Percentiles rank a stretch among this genome's conserved stretches.
Conservation (phyloP, 352 stramenopile species). For the Pythium dissimile region DNA sequence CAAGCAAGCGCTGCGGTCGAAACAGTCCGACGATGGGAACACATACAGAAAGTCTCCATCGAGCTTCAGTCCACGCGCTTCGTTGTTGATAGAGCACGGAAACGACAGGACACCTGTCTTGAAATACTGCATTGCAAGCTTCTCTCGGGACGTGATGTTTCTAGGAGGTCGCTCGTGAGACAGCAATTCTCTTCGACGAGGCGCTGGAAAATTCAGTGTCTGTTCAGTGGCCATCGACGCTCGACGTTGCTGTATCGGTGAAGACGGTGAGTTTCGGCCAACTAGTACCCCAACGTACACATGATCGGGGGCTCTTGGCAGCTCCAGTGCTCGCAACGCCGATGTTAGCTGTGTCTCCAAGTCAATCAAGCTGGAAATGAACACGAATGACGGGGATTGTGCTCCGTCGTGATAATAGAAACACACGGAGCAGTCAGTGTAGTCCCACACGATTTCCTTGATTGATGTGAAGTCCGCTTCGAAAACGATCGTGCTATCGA, state of each 20-base stretch:
- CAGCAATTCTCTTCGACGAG: constrained; percentile 47
- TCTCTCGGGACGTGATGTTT: constrained; percentile 37
- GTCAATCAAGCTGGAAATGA: constrained; percentile 29
- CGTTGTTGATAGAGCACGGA: constrained; percentile 53
- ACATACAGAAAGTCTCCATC: constrained; percentile 46
- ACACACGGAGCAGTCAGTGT: constrained; percentile 52
- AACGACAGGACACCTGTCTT: constrained; percentile 46
- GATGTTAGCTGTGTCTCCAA: constrained; percentile 43
- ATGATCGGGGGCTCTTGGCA: constrained; percentile 37
- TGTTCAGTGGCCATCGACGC: constrained; percentile 7
- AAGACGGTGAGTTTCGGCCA: constrained; percentile 53
- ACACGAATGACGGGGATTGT: constrained; percentile 37
- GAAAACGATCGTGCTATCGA: constrained; percentile 38
- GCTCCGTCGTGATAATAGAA: constrained; percentile 39
- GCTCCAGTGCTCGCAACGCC: constrained; percentile 25
- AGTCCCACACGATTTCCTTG: constrained; percentile 67
- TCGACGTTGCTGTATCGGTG: constrained; percentile 64
- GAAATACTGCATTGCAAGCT: constrained; percentile 53
- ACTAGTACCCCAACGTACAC: constrained; percentile 66
- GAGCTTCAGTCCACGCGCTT: constrained; percentile 51
- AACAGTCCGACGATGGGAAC: constrained; percentile 50
- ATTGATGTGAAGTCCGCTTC: constrained; percentile 34
- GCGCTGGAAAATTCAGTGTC: constrained; percentile 28
- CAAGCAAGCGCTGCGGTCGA: constrained; percentile 59
- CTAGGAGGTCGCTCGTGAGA: constrained; percentile 47